A percentile compares a stretch with the other conserved stretches of the same genome.
These are phyloP conservation scores for Paecilomyces niveus DNA, from an alignment of 2,329 filamentous ascomycete species.

Conservation along the genomic window DNA sequence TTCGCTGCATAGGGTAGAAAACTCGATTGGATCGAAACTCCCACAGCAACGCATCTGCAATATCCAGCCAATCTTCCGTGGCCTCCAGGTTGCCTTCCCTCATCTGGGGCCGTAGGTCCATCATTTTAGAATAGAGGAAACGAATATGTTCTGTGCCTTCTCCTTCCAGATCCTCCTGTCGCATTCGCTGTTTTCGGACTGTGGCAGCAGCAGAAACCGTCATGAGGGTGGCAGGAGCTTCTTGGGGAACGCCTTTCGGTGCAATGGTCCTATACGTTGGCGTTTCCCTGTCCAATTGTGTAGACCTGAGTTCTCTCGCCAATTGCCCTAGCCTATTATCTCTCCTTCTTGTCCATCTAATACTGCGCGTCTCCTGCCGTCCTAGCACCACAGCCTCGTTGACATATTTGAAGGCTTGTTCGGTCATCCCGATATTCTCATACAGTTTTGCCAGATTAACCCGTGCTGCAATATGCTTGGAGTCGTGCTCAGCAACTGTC, in stretches of 20 bases:
- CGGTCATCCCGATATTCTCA: conserved; percentile 63
- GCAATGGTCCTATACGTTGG: conserved; percentile 12
- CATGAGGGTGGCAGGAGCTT: conserved; percentile 9
- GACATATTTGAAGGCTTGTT: conserved; percentile 69
- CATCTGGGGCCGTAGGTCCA: conserved; percentile 42
- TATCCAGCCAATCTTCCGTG: conserved; percentile 51
- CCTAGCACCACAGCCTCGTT: conserved; percentile 65
- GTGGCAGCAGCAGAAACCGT: conserved; percentile 9
- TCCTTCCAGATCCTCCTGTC: conserved; percentile 25
- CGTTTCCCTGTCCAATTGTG: conserved; percentile 11
- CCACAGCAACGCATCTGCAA: conserved; percentile 51
- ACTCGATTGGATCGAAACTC: conserved; percentile 54
- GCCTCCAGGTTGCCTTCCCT: conserved; percentile 44
- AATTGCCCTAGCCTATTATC: conserved; percentile 34
- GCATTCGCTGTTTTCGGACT: conserved; percentile 11
- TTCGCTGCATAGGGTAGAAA: conserved; percentile 51
- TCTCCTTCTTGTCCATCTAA: conserved; percentile 20
- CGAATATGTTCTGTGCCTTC: conserved; percentile 36
- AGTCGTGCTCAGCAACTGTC: conserved; percentile 64
- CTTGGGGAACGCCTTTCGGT: conserved; percentile 10
- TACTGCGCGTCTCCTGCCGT: conserved; percentile 30
- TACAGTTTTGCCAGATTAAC: conserved; percentile 79
- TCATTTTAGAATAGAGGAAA: conserved; percentile 39
- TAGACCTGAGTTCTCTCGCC: conserved; percentile 29
- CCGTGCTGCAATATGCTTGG: conserved; percentile 66